A percentile compares a stretch with the other conserved stretches of the same genome.
Evolutionary conservation across 805 yeast genomes (phyloP).

Genomic region (Candida schatavii): DNA sequence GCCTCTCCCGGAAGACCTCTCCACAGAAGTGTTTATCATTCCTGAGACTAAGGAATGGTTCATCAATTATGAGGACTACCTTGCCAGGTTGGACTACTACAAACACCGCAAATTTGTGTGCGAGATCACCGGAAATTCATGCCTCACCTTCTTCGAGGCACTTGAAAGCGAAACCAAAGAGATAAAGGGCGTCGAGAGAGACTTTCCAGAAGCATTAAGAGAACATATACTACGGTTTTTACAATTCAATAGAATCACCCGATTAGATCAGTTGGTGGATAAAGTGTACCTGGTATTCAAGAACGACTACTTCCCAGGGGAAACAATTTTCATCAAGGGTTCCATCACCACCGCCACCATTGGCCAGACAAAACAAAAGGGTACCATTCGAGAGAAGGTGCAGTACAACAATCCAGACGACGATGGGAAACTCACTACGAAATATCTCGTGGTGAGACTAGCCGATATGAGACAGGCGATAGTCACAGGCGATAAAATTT

Average conservation of each 20-base stretch:
- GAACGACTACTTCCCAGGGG: slow-evolving; percentile 89
- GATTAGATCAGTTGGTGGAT: slow-evolving; percentile 87
- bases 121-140: slow-evolving; percentile 92
- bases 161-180: slow-evolving; percentile 61
- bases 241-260: slow-evolving; percentile 76
- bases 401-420: slow-evolving; percentile 55
- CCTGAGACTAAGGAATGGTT: slow-evolving; percentile 91
- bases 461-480: slow-evolving; percentile 56
- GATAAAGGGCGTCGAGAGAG: slow-evolving; percentile 63
- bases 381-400: slow-evolving; percentile 81
- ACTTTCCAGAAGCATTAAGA: slow-evolving; percentile 87
- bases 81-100: slow-evolving; percentile 70
- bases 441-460: slow-evolving; percentile 67
- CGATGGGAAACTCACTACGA: slow-evolving; percentile 33
- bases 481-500: slow-evolving; percentile 68
- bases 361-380: slow-evolving; percentile 38
- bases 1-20: slow-evolving; percentile 51
- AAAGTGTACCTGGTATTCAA: slow-evolving; percentile 76
- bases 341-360: slow-evolving; percentile 14
- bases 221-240: slow-evolving; percentile 87
- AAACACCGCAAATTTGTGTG: slow-evolving; percentile 80
- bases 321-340: slow-evolving; percentile 61
- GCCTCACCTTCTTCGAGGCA: slow-evolving; percentile 89
- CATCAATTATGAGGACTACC: slow-evolving; percentile 67
- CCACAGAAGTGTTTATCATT: slow-evolving; percentile 74